Percentiles rank a stretch among this genome's conserved stretches.
phyloP scores from a whole-genome alignment of 129 eudicot genomes.

The Arctium lappa region DNA sequence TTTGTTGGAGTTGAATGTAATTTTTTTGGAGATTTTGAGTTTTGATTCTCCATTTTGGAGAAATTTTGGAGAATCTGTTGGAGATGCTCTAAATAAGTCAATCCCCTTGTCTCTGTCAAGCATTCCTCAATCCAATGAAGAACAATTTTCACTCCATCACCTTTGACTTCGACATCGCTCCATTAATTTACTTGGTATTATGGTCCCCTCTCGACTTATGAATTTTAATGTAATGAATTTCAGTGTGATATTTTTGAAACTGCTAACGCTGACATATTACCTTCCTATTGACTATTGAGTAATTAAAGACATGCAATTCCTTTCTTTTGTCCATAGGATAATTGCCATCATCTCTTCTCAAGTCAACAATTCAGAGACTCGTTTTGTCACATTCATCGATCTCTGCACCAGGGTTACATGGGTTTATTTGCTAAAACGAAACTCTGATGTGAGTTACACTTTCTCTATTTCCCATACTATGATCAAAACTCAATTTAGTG shows the following conservation, averaged over 20 bases:
- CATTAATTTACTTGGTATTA: background rate
- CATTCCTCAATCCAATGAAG: background rate
- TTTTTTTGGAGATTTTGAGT: too few species aligned
- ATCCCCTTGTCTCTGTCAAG: background rate
- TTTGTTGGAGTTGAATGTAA: too few species aligned
- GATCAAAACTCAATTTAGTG: too few species aligned
- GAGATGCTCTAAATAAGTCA: background rate
- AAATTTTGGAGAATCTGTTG: too few species aligned
- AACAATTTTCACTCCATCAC: background rate
- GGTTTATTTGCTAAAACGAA: background rate
- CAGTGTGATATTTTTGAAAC: background rate
- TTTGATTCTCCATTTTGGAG: too few species aligned
- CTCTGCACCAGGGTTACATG: background rate
- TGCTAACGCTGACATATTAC: background rate
- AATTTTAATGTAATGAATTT: background rate
- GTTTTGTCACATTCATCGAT: background rate
- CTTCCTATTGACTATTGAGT: background rate
- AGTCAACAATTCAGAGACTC: background rate
- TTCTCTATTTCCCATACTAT: too few species aligned
- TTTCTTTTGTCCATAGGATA: background rate
- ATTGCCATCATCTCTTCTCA: background rate
- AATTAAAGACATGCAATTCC: background rate
- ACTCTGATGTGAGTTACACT: too few species aligned
- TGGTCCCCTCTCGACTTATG: background rate
- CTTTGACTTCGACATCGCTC: background rate